These are phyloP conservation scores for Xanthoconium purpureum DNA, from an alignment of 768 basidiomycete genomes.

Conservation along the genomic window DNA sequence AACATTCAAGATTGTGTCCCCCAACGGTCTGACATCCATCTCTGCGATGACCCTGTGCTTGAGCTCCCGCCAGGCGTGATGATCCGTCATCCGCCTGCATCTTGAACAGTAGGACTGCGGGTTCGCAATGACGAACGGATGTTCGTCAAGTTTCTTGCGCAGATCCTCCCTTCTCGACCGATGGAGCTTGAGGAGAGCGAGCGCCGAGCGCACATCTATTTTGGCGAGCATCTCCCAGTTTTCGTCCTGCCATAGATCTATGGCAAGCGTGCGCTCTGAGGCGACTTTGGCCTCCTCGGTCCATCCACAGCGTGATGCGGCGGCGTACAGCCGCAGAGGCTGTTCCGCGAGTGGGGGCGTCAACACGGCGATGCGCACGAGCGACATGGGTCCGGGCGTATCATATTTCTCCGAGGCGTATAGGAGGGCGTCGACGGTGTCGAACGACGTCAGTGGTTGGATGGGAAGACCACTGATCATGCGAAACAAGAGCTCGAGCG, in stretches of 20 bases:
- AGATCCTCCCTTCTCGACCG: constrained; percentile 48
- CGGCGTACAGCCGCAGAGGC: constrained; percentile 51
- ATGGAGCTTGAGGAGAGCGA: constrained; percentile 56
- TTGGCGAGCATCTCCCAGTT: constrained; percentile 45
- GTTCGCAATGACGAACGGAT: constrained; percentile 54
- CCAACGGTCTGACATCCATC: constrained; percentile 57
- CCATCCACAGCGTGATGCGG: constrained; percentile 61
- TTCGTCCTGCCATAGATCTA: constrained; percentile 47
- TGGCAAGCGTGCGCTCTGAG: constrained; percentile 52
- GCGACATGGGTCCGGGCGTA: constrained; percentile 61
- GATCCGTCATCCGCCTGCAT: constrained; percentile 49
- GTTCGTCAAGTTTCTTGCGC: constrained; percentile 46
- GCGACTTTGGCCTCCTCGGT: constrained; percentile 51
- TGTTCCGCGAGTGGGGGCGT: constrained; percentile 48
- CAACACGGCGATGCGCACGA: constrained; percentile 56
- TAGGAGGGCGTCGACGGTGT: constrained; percentile 53
- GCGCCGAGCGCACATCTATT: constrained; percentile 48
- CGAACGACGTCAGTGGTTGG: constrained; percentile 46
- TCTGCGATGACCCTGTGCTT: constrained; percentile 55
- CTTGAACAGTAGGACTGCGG: constrained; percentile 43
- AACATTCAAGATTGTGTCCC: constrained; percentile 50
- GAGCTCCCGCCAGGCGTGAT: constrained; percentile 63
- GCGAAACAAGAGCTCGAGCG: constrained; percentile 54
- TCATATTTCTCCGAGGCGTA: constrained; percentile 69
- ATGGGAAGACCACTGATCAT: constrained; percentile 63